Evolutionary conservation across 73 alveolate species (phyloP), one percentile per base, ranked within the genome.

Genomic region (Symbiodinium natans): DNA sequence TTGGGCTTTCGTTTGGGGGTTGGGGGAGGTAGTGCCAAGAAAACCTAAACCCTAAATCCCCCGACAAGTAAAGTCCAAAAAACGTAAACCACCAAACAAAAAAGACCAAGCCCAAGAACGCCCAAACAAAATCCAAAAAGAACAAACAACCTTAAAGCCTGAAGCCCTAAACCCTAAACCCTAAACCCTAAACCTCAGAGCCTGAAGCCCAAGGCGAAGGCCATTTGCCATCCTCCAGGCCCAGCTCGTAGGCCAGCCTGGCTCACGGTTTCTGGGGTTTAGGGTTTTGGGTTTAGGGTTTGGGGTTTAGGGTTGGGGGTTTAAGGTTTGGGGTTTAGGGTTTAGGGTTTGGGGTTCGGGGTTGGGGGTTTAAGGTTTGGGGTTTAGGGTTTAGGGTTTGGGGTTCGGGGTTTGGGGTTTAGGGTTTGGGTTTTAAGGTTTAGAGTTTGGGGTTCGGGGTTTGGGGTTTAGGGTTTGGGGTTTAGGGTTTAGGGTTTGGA

Each of bases 221-320:
- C 97, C 97, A 90, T 17, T 88, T 74, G 41, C 97, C 97, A 36
- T 90, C 97, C 38, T 90, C 97, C 88, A 90, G 48, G 4, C 97
- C 97, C 74, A 90, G 83, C 80, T 68, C 87, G 41, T 40, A 90
- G 77, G 97, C 97, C 88, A 90, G 48, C 97, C 97, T 90, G 77
- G 77, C 27, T 33, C 13, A 9, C 13, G 2, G 73, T 21, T 31
- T 23, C 19, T 43, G 56, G 63, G 63, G 63, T 48, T 4, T n/a
- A n/a, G n/a, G n/a, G n/a, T n/a, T n/a, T n/a, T n/a, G n/a, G n/a
- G n/a, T 48, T 48, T 21, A n/a, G 34, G 40, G 23, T 46, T 46
- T 46, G 59, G 59, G 59, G 59, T 46, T 46, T 46, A 9, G 59
- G 59, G 31, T 59, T 48, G 10, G 63, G 63, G 63, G 63, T 48